Base-by-base conservation (phyloP, 1,284 basidiomycete genomes). In the Bjerkandera adusta region DNA sequence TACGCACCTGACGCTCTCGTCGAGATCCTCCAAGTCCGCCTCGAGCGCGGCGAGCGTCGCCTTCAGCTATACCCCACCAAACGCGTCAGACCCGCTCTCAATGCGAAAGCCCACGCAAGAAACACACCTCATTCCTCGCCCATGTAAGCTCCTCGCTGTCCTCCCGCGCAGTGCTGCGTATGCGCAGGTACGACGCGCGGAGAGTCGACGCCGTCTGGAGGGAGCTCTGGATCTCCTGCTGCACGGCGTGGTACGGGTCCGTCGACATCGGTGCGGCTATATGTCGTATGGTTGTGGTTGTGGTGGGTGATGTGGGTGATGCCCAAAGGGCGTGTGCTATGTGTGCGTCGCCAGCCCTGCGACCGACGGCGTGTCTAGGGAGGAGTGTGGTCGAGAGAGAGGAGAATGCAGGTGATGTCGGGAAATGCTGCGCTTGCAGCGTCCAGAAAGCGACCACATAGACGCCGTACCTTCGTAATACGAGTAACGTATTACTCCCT, bases 11-110 rank as follows among this genome's bases (percentile, higher is more conserved):
- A 96, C 91, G 56, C 89, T 92, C 60, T 92, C 90, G 44, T 94
- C 92, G 16, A 96, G 67, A 59, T 92, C 92, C 51, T 92, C 88
- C 22, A 94, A 62, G 67, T 96, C 92, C 0, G 87, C 83, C 60
- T 92, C 89, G 25, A 96, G 69, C 1, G 84, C 69, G 1, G 80
- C 76, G 7, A 96, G 74, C 1, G 87, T 87, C 0, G 81, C 81
- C 62, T 83, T 83, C 41, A 95, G 69, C 82, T 94, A 56, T n/a
- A n/a, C n/a, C n/a, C n/a, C n/a, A n/a, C n/a, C 16, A 13, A 49
- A 11, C 30, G 45, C 16, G 48, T 36, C 18, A 24, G 18, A 40
- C 13, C 29, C 27, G 11, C 36, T 16, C n/a, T 24, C 16, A n/a
- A 8, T 21, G 20, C 21, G 37, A 16, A 51, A 34, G 12, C 25